Evolutionary conservation across 768 basidiomycete genomes (phyloP), one percentile per base, ranked within the genome.

Genomic region (Lenzites betulinus): DNA sequence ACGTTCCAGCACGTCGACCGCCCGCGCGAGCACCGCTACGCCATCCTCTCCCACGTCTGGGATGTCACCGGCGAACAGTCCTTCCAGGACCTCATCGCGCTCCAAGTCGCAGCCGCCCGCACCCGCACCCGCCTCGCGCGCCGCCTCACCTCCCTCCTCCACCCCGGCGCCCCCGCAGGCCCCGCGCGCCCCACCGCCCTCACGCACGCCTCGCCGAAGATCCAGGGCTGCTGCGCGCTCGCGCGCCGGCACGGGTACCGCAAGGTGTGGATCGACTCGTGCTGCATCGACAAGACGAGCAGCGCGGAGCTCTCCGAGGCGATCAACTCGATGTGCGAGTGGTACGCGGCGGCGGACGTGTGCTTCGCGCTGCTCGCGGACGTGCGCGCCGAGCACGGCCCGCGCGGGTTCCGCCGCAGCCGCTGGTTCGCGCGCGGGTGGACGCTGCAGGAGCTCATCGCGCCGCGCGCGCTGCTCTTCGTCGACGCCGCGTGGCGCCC

Each of bases 281-380:
- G 63, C 38, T 60, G 63, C 58, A 59, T 64, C 52, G 54, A 64
- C 63, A 64, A 64, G 58, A 56, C 58, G 25, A 63, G 62, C 58
- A 59, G 62, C 35, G 47, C 41, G 3, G 58, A 59, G 48, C 62
- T 63, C 18, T 59, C 57, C 18, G 62, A 63, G 58, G 62, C 62
- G 20, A 57, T 62, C 60, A 62, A 62, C 60, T 62, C 60, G 7
- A 62, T 62, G 60, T 62, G 52, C 56, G 60, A 52, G 51, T 62
- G 55, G 51, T 62, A 62, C 51, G 61, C 61, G 5, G 61, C 61
- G 26, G 61, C 62, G 48, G 62, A 63, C 36, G 36, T 63, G 2
- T 58, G 62, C 49, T 63, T 59, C 35, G 57, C 62, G 7, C 51
- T 51, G 41, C 53, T 63, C n/a, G 62, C 44, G 20, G 62, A 58